Conservation (phyloP, 371 early-diverging fungal species). For the Nematocida parisii region DNA sequence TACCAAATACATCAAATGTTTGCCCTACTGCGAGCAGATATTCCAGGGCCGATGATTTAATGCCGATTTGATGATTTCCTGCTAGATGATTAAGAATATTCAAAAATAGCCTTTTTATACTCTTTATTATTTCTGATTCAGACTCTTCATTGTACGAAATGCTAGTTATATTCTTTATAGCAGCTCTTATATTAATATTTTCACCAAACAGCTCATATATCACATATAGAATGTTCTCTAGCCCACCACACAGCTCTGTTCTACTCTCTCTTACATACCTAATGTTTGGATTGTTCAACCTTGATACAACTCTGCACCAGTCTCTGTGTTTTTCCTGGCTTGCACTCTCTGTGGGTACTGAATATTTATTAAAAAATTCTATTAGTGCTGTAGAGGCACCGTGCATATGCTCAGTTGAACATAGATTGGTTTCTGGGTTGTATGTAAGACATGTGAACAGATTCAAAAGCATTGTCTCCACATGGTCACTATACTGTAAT, state of each 20-base stretch:
- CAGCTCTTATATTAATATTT: too few species aligned
- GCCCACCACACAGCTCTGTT: neutral
- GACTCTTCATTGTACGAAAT: too few species aligned
- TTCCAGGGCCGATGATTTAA: too few species aligned
- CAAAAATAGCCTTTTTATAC: too few species aligned
- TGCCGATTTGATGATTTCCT: too few species aligned
- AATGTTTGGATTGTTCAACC: neutral
- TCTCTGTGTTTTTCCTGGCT: neutral
- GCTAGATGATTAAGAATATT: too few species aligned
- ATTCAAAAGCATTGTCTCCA: neutral
- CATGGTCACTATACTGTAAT: neutral
- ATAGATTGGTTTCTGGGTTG: neutral
- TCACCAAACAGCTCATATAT: neutral
- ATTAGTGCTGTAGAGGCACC: neutral
- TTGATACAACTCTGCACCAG: neutral
- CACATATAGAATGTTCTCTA: neutral
- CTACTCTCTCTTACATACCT: neutral
- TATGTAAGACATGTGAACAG: neutral
- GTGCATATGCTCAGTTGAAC: neutral
- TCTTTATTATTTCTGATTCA: too few species aligned
- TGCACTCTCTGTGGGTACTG: neutral
- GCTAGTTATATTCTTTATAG: too few species aligned
- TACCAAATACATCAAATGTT: too few species aligned
- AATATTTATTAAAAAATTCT: neutral
- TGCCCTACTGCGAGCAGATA: too few species aligned